Evolutionary conservation across 352 stramenopile species (phyloP), one percentile per base, ranked within the genome.

Genomic region (Phytopythium helicoides): DNA sequence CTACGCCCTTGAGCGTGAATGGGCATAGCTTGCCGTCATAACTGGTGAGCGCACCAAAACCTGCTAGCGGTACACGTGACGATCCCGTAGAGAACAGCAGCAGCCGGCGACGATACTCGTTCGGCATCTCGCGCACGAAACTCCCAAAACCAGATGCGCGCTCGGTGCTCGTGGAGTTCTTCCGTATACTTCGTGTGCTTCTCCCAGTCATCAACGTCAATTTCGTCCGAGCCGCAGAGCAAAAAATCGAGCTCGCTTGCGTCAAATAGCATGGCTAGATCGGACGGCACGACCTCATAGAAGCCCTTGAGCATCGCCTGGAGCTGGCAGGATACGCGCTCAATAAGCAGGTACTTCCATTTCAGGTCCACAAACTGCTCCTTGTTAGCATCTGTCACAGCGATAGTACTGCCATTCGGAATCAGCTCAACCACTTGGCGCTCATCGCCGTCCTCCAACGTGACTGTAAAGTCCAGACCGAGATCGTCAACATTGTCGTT

Each of bases 241-340:
- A 99, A 47, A 34, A 97, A 76, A 58, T 98, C 94, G 3, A 98
- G 71, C 66, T 98, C 94, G 60, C 98, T 91, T 26, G 95, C 95
- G 54, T 98, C 95, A 67, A 99, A 98, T 6, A 98, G 64, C 18
- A 94, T 86, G 11, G 98, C 64, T 8, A 98, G 61, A 6, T 94
- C 71, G 37, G 91, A 74, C 3, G 96, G 96, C 44, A 98, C 77
- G 14, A 98, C 85, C 50, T 98, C 89, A 62, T 97, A 98, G 56
- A 99, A 87, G 15, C 96, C 95, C 41, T 84, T 85, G 1, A 98
- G 52, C 40, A 98, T 88, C 6, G 64, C 61, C 35, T 68, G 61
- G 1, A 97, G 63, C 57, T 96, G 87, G 4, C 50, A 53, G 28
- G 92, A 78, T 7, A 98, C 85, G 39, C 90, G 84, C 37, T 89